phyloP scores from a whole-genome alignment of 306 rosid species.

The Casuarina equisetifolia region DNA sequence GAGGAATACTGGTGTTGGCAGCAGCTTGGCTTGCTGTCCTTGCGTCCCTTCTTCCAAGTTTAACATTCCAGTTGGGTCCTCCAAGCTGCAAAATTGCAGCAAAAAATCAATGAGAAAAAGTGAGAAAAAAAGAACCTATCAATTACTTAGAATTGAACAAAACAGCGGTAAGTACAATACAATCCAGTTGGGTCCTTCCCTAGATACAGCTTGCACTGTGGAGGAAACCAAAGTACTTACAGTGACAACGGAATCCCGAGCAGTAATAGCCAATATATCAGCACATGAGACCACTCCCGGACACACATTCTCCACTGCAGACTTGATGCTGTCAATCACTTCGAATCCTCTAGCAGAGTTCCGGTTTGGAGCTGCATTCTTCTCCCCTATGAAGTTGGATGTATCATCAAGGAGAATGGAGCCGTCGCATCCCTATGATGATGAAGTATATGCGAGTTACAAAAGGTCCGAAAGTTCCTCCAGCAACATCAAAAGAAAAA shows the following conservation, averaged over 20 bases:
- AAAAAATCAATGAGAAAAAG: neutral
- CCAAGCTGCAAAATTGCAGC: constrained; percentile 51
- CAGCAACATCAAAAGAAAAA: too few relatives aligned
- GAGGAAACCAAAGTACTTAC: constrained; percentile 29
- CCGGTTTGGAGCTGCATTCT: constrained; percentile 59
- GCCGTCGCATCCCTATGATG: constrained; percentile 82
- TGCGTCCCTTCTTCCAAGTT: constrained; percentile 85
- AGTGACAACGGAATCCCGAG: constrained; percentile 67
- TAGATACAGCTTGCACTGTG: neutral
- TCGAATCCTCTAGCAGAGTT: constrained; percentile 81
- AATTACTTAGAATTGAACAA: too few relatives aligned
- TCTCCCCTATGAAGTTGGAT: constrained; percentile 69
- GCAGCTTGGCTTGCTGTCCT: constrained; percentile 64
- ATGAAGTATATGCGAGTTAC: too few relatives aligned
- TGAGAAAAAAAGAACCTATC: neutral
- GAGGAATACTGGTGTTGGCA: constrained; percentile 70
- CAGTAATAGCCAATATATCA: constrained; percentile 67
- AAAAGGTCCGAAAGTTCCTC: too few relatives aligned
- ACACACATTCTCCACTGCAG: constrained; percentile 64
- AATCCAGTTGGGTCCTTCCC: too few relatives aligned
- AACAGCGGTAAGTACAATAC: too few relatives aligned
- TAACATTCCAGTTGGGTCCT: constrained; percentile 82
- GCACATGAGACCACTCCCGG: constrained; percentile 85
- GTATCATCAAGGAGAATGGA: constrained; percentile 82
- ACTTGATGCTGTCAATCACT: constrained; percentile 71